Evolutionary conservation across 768 basidiomycete species (phyloP).

Genomic region (Pleurotus salmoneostramineus): DNA sequence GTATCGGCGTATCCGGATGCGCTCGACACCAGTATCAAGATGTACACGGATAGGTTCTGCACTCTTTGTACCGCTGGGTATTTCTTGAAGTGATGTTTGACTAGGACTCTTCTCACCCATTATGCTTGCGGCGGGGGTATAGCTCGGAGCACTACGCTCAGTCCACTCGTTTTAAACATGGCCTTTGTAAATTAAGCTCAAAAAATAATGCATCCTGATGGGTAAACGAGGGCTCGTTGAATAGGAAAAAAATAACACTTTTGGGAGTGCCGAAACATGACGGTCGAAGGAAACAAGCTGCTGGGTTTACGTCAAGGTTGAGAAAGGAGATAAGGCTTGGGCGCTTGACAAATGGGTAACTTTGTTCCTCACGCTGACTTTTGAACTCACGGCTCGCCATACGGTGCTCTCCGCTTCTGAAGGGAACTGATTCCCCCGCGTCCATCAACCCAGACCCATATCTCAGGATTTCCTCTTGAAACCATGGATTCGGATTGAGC

Average conservation of each 20-base stretch:
- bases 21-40: slow-evolving; percentile 35
- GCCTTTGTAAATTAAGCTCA: background rate
- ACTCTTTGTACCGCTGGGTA: background rate
- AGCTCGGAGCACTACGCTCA: background rate
- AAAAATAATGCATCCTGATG: background rate
- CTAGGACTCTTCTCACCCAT: slow-evolving; percentile 7
- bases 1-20: slow-evolving; percentile 34
- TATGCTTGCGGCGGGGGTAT: background rate
- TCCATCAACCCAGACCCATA: background rate
- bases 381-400: background rate
- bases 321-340: slow-evolving; percentile 5
- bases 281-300: background rate
- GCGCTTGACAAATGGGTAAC: background rate
- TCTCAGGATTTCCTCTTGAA: background rate
- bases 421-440: background rate
- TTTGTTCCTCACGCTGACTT: background rate
- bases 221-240: background rate
- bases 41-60: slow-evolving; percentile 18
- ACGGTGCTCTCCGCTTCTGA: background rate
- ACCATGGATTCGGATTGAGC: slow-evolving; percentile 7
- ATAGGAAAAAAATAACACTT: background rate
- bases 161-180: slow-evolving; percentile 2
- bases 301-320: background rate
- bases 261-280: background rate
- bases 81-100: background rate